phyloP scores from a whole-genome alignment of 495 filamentous ascomycete species.

The Hypoxylon perforatum region DNA sequence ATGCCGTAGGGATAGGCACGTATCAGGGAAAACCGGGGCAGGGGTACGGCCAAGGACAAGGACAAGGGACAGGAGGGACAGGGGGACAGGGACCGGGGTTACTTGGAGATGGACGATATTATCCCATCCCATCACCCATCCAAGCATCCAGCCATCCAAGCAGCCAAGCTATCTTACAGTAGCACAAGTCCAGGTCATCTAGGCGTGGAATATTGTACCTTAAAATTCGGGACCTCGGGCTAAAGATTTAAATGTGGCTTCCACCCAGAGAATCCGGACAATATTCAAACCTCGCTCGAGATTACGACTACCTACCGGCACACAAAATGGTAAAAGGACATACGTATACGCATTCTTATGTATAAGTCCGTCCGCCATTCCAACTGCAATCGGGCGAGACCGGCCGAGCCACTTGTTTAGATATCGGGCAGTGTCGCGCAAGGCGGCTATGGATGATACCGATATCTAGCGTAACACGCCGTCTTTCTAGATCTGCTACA shows the following conservation, averaged over 20 bases:
- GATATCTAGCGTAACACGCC: conserved; percentile 24
- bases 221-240: conserved; percentile 32
- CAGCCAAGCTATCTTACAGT: too few relatives aligned
- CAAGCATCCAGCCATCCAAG: too few relatives aligned
- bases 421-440: conserved; percentile 29
- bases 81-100: conserved; percentile 23
- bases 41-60: conserved; percentile 6
- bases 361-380: not conserved
- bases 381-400: conserved; percentile 25
- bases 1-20: conserved; percentile 39
- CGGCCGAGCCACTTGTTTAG: conserved; percentile 17
- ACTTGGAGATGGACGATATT: conserved; percentile 6
- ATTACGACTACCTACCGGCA: conserved; percentile 2
- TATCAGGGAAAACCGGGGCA: conserved; percentile 34
- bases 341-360: not conserved
- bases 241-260: conserved; percentile 9
- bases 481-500: conserved; percentile 9
- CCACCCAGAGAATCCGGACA: too few relatives aligned
- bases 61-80: conserved; percentile 14
- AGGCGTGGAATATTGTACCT: too few relatives aligned
- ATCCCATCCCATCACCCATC: too few relatives aligned
- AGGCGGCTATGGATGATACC: conserved; percentile 19
- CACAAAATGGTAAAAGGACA: not conserved
- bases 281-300: too few relatives aligned
- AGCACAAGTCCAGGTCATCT: not conserved